Conservation (phyloP, 129 eudicot genomes). For the Chrysanthemum makinoi region DNA sequence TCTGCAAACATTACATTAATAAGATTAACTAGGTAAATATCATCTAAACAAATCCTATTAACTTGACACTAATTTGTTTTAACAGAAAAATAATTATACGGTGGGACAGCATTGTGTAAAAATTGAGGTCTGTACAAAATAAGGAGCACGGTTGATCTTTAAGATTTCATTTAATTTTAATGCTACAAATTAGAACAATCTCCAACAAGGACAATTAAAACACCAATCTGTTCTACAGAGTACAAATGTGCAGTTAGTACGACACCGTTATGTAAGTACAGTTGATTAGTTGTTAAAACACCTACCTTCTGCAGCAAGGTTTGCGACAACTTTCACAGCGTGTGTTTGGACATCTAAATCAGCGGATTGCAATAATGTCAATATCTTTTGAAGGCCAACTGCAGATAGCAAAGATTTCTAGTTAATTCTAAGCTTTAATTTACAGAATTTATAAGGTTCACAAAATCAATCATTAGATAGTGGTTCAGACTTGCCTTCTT, state of each 20-base stretch:
- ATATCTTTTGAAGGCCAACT: constrained; percentile 94
- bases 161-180: too few relatives aligned
- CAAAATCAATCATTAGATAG: constrained; percentile 16
- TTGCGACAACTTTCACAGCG: constrained; percentile 94
- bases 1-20: constrained; percentile 38
- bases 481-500: constrained; percentile 70
- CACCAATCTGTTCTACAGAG: not conserved
- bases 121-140: too few relatives aligned
- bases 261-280: not conserved
- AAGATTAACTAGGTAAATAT: constrained; percentile 2
- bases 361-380: constrained; percentile 64
- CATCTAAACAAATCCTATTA: not conserved
- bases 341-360: constrained; percentile 90
- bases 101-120: not conserved
- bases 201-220: too few relatives aligned
- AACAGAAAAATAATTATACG: too few relatives aligned
- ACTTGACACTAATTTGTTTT: too few relatives aligned
- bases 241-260: constrained; percentile 3
- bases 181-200: too few relatives aligned
- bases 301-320: constrained; percentile 98
- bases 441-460: constrained; percentile 10
- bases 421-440: constrained; percentile 12
- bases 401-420: constrained; percentile 27
- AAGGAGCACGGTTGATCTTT: too few relatives aligned
- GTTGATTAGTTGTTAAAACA: not conserved